Percentiles rank a stretch among this genome's conserved stretches.
These are phyloP conservation scores for Epichloe glyceriae DNA, from an alignment of 2,329 filamentous ascomycete species.

Conservation along the genomic window DNA sequence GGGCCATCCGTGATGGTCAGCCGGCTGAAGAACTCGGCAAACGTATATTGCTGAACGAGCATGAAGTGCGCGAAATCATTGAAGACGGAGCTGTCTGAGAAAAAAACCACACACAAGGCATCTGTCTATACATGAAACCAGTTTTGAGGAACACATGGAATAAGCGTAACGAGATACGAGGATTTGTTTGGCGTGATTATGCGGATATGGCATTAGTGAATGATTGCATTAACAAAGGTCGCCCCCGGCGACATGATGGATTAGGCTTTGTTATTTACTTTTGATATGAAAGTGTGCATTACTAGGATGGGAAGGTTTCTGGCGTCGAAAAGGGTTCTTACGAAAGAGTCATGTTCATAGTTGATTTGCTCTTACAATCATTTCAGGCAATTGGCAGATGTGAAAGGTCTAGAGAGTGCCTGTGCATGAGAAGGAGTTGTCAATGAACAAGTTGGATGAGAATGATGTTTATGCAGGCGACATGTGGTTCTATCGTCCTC, in stretches of 20 bases:
- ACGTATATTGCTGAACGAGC: conserved; percentile 55
- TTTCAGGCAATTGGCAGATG: neutral
- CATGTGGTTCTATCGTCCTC: neutral
- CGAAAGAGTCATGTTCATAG: neutral
- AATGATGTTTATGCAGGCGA: neutral
- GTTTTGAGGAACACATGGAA: neutral
- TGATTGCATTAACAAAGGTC: neutral
- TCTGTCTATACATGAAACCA: neutral
- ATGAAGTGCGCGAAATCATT: conserved; percentile 38
- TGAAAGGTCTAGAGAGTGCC: neutral
- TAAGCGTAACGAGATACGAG: conserved; percentile 2
- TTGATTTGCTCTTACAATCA: neutral
- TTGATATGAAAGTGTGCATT: neutral
- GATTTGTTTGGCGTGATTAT: neutral
- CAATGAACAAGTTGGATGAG: neutral
- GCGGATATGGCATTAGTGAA: neutral
- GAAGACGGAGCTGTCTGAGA: conserved; percentile 25
- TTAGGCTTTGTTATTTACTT: neutral
- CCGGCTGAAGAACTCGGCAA: conserved; percentile 64
- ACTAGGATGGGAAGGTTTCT: neutral
- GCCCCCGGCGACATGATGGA: neutral
- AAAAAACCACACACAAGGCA: neutral
- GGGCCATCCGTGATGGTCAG: conserved; percentile 79
- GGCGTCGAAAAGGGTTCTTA: neutral
- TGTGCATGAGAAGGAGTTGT: neutral